Base-by-base conservation (phyloP, 2,329 filamentous ascomycete species). In the Curvularia eragrostidis region DNA sequence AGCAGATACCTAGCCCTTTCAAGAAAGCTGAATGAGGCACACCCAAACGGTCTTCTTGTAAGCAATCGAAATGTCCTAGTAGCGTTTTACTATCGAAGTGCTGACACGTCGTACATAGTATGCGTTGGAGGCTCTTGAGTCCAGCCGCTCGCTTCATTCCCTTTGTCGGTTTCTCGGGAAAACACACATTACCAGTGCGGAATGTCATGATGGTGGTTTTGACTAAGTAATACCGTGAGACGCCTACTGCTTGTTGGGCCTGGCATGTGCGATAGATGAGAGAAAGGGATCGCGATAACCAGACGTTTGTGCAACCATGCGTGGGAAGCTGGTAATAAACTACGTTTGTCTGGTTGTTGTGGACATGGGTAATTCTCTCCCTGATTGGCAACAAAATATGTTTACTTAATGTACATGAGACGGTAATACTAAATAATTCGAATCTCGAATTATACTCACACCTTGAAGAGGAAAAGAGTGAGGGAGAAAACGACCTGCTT, bases 321-420 rank as follows among this genome's bases (percentile, higher is more conserved):
- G 47, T 39, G 19, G 46, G 51, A 13, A 48, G 32, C 36, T 46
- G 46, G 38, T 49, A 34, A 47, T 50, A 49, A 39, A 55, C 51
- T 15, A 44, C 42, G 19, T 46, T 46, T 58, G 24, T 48, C 39
- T 44, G 26, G 5, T 39, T 49, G 15, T 28, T 9, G n/a, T 36
- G 30, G n/a, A 36, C 19, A 7, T 15, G 9, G 34, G 21, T 32
- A 15, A 19, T 19, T 21, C 13, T 1, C 18, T 32, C 18, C 26
- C 10, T 47, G 12, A n/a, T 12, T 19, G 21, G 18, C 9, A 47
- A 7, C 26, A 6, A 19, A n/a, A 8, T 5, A 21, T 36, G 15
- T 18, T 36, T 36, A 36, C n/a, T 36, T 36, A 36, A 42, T 42
- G 39, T 10, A 42, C 21, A 24, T 24, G 19, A 42, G 39, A 42